Evolutionary conservation across 176 grass and related monocot genomes (phyloP).

Genomic region (Eleusine coracana): DNA sequence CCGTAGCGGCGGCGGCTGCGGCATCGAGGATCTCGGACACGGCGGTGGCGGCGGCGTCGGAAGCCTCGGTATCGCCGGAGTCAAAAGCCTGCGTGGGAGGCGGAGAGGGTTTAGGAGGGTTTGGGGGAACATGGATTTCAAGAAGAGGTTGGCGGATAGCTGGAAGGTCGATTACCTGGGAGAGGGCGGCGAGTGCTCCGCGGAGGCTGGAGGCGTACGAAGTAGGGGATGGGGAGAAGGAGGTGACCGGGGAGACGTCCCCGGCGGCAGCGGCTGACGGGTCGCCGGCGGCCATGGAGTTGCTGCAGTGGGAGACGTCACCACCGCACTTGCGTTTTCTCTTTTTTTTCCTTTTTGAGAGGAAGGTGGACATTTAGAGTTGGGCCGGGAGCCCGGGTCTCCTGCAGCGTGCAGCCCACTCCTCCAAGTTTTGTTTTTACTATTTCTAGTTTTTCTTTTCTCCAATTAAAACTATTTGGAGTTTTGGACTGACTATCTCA

Average conservation of each 20-base stretch:
- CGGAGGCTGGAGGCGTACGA: background rate
- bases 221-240: background rate
- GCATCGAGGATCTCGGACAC: conserved; percentile 27
- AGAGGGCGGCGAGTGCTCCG: conserved; percentile 34
- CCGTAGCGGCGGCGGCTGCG: background rate
- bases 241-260: background rate
- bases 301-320: background rate
- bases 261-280: background rate
- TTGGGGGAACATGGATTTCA: background rate
- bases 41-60: background rate
- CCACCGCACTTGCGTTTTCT: background rate
- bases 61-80: conserved; percentile 11
- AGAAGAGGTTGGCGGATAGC: background rate
- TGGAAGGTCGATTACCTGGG: conserved; percentile 16
- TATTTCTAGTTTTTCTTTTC: too few relatives aligned
- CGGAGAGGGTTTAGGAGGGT: conserved; percentile 18
- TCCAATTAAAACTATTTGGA: too few relatives aligned
- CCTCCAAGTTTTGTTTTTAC: too few relatives aligned
- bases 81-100: conserved; percentile 39
- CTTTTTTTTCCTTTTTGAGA: background rate
- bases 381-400: background rate
- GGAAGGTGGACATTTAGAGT: background rate
- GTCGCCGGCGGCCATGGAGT: conserved; percentile 37
- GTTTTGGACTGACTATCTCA: too few relatives aligned
- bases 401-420: too few relatives aligned